Evolutionary conservation across 2,329 filamentous ascomycete species (phyloP).

Genomic region (Xylariaceae sp.): DNA sequence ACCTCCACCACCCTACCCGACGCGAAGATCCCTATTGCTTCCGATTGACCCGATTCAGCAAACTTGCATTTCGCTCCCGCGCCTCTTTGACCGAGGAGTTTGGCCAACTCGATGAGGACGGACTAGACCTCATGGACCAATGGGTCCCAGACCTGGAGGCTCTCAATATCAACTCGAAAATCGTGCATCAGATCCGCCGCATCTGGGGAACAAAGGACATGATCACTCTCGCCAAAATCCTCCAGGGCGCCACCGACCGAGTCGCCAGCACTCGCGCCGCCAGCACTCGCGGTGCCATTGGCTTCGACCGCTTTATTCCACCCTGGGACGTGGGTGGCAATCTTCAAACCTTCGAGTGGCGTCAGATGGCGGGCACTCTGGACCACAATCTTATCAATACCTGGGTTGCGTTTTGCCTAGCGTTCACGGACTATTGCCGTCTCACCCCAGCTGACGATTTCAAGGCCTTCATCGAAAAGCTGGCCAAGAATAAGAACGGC

Average conservation of each 20-base stretch:
- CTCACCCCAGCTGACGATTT: not conserved
- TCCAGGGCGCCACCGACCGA: constrained; percentile 1
- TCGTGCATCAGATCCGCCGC: constrained; percentile 9
- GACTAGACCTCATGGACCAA: constrained; percentile 1
- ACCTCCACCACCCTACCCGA: constrained; percentile 26
- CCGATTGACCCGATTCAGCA: constrained; percentile 9
- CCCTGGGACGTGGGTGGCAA: constrained; percentile 21
- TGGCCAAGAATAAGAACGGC: not conserved
- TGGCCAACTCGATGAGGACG: not conserved
- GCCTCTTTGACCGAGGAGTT: not conserved
- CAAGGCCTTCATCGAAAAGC: not conserved
- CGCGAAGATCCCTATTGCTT: constrained; percentile 9
- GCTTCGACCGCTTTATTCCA: constrained; percentile 22
- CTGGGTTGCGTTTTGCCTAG: constrained; percentile 23
- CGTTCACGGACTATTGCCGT: constrained; percentile 21
- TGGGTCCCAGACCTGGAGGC: constrained; percentile 11
- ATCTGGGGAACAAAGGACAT: constrained; percentile 21
- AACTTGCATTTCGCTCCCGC: constrained; percentile 2
- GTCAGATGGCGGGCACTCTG: constrained; percentile 26
- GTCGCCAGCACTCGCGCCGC: too few species aligned
- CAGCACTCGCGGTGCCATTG: constrained; percentile 9
- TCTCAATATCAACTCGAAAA: too few species aligned
- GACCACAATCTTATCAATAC: constrained; percentile 22
- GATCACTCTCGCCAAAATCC: constrained; percentile 17
- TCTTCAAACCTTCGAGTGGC: constrained; percentile 27